Evolutionary conservation across 2,329 filamentous ascomycete genomes (phyloP).

Genomic region (Alternaria viburni): DNA sequence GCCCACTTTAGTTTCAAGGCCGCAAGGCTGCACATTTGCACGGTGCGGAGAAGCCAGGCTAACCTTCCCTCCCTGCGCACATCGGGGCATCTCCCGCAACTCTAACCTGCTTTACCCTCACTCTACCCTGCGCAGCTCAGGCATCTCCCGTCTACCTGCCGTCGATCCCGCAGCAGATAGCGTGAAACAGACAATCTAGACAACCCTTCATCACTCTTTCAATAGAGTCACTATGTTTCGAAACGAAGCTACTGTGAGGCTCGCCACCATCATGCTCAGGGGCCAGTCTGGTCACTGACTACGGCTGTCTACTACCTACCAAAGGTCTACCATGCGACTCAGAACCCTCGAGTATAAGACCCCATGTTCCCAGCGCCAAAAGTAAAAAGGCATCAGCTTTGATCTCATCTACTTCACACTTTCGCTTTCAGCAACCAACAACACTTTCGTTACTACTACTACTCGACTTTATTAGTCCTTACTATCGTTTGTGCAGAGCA

Average conservation of each 20-base stretch:
- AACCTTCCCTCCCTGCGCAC: neutral
- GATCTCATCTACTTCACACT: constrained; percentile 3
- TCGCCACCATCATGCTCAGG: neutral
- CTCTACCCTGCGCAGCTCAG: neutral
- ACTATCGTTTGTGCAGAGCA: constrained; percentile 9
- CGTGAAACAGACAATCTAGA: constrained; percentile 1
- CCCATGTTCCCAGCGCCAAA: neutral
- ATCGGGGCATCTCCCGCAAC: constrained; percentile 1
- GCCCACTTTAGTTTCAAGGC: neutral
- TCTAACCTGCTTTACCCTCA: neutral
- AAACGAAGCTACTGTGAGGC: constrained; percentile 2
- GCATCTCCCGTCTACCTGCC: neutral
- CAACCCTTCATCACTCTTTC: constrained; percentile 1
- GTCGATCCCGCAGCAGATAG: constrained; percentile 4
- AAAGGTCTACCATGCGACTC: neutral
- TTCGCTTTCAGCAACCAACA: constrained; percentile 3
- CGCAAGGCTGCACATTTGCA: neutral
- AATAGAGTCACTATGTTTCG: constrained; percentile 7
- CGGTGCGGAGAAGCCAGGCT: neutral
- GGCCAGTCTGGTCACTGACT: neutral
- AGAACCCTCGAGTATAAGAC: constrained; percentile 9
- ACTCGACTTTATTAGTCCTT: neutral
- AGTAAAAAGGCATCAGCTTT: constrained; percentile 8
- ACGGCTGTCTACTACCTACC: neutral
- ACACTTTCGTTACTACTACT: neutral